A percentile compares a stretch with the other conserved stretches of the same genome.
phyloP scores from a whole-genome alignment of 306 rosid genomes.

The Vachellia pachyceras region DNA sequence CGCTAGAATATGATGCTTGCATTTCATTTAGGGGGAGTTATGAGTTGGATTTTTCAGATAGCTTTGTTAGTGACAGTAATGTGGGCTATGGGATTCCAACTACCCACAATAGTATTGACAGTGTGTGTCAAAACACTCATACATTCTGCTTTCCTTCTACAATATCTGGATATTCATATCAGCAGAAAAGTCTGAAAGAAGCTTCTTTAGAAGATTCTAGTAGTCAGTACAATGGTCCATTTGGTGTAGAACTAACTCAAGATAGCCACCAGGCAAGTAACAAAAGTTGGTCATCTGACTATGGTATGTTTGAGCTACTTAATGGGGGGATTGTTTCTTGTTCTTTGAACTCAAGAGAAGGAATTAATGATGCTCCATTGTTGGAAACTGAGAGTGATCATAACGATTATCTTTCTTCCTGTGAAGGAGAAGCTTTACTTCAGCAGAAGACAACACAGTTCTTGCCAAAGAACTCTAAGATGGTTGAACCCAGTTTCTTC shows the following conservation, averaged over 20 bases:
- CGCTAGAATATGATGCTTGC: conserved; percentile 56
- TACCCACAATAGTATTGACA: conserved; percentile 41
- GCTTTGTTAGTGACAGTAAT: conserved; percentile 44
- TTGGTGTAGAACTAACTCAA: conserved; percentile 52
- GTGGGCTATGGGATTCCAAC: conserved; percentile 43
- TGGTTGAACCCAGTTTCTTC: conserved; percentile 52
- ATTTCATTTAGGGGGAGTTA: conserved; percentile 46
- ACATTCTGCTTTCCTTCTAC: conserved; percentile 89
- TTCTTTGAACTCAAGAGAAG: conserved; percentile 70
- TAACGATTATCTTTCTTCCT: conserved; percentile 57
- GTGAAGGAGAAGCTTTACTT: conserved; percentile 55
- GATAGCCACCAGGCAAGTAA: conserved; percentile 56
- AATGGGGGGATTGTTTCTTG: conserved; percentile 78
- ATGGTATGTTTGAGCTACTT: conserved; percentile 76
- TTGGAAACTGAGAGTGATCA: conserved; percentile 52
- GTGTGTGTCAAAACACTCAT: conserved; percentile 60
- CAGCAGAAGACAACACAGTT: conserved; percentile 55
- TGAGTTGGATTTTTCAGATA: conserved; percentile 44
- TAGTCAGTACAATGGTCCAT: conserved; percentile 46
- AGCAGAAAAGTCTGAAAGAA: conserved; percentile 41
- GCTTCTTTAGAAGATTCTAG: conserved; percentile 55
- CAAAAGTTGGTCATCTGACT: conserved; percentile 75
- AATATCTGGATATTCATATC: conserved; percentile 51
- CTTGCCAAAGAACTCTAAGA: conserved; percentile 50
- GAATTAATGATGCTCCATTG: conserved; percentile 51